These are phyloP conservation scores for Lasiodiplodia gonubiensis DNA, from an alignment of 2,329 filamentous ascomycete genomes.

Conservation along the genomic window DNA sequence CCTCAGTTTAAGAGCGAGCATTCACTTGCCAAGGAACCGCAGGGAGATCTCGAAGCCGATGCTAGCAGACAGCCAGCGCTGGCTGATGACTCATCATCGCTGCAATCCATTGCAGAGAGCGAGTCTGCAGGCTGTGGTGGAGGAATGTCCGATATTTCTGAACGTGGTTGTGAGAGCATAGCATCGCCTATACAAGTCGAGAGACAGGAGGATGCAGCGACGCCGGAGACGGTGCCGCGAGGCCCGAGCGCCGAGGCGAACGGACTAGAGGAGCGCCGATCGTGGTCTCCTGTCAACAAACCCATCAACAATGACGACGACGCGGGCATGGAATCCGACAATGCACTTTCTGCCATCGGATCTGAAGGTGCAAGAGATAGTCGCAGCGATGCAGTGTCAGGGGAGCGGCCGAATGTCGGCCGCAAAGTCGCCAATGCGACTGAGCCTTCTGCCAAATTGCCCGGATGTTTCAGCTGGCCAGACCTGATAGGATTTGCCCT, in stretches of 20 bases:
- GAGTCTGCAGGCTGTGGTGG: not conserved
- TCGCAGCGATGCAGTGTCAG: not conserved
- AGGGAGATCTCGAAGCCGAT: not conserved
- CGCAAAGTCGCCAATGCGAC: not conserved
- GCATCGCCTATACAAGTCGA: not conserved
- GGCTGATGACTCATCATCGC: not conserved
- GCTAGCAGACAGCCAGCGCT: not conserved
- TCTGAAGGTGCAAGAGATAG: not conserved
- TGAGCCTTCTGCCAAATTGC: slow-evolving; percentile 1
- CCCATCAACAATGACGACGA: slow-evolving; percentile 15
- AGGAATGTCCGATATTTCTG: not conserved
- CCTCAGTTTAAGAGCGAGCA: not conserved
- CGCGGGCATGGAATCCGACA: slow-evolving; percentile 14
- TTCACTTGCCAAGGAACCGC: not conserved
- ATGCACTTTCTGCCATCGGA: slow-evolving; percentile 1
- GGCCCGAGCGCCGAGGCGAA: slow-evolving; percentile 17
- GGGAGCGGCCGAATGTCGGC: not conserved
- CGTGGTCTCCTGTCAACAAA: slow-evolving; percentile 20
- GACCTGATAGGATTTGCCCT: slow-evolving; percentile 26
- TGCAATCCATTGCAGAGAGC: not conserved
- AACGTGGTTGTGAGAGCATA: not conserved
- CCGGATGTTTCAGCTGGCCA: slow-evolving; percentile 20
- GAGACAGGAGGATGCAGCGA: not conserved
- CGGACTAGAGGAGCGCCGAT: not conserved
- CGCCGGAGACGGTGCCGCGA: not conserved